Percentiles rank a stretch among this genome's conserved stretches.
Conservation (phyloP, 2,329 filamentous ascomycete genomes). For the Magnaporthiopsis poae region DNA sequence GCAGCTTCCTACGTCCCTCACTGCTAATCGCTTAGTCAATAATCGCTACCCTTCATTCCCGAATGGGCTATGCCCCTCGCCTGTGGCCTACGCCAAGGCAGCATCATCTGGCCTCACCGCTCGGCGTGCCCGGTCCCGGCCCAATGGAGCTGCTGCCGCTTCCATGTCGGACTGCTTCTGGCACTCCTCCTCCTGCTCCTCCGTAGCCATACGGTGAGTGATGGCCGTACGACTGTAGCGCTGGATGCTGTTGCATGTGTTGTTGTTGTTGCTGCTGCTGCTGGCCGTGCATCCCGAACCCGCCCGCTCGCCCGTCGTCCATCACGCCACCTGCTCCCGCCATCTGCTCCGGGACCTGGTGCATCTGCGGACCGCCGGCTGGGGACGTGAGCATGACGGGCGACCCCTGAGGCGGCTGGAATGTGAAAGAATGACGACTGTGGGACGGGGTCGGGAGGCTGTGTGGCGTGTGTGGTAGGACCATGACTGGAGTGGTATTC, state of each 20-base stretch:
- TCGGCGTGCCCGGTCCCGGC: conserved; percentile 16
- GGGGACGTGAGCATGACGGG: conserved; percentile 30
- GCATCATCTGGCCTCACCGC: no score
- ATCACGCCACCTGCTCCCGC: neutral
- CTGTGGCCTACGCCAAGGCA: no score
- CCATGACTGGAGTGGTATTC: conserved; percentile 21
- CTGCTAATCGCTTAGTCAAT: no score
- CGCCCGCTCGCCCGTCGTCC: neutral
- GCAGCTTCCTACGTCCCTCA: no score
- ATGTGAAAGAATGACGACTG: conserved; percentile 30
- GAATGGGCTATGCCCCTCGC: no score
- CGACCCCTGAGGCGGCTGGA: conserved; percentile 27
- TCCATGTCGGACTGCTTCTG: conserved; percentile 7
- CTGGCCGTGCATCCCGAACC: conserved; percentile 9
- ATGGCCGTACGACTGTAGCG: no score
- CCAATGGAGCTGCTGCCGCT: conserved; percentile 22
- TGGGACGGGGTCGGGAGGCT: conserved; percentile 19
- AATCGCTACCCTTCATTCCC: no score
- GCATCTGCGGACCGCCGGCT: conserved; percentile 11
- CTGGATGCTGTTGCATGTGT: conserved; percentile 32
- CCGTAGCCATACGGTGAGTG: no score
- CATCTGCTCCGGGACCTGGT: neutral
- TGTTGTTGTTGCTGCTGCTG: conserved; percentile 12
- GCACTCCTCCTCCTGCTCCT: no score
- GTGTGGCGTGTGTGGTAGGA: conserved; percentile 18